Evolutionary conservation across 139 green algal species (phyloP), one percentile per base, ranked within the genome.

Genomic region (Volvox africanus): DNA sequence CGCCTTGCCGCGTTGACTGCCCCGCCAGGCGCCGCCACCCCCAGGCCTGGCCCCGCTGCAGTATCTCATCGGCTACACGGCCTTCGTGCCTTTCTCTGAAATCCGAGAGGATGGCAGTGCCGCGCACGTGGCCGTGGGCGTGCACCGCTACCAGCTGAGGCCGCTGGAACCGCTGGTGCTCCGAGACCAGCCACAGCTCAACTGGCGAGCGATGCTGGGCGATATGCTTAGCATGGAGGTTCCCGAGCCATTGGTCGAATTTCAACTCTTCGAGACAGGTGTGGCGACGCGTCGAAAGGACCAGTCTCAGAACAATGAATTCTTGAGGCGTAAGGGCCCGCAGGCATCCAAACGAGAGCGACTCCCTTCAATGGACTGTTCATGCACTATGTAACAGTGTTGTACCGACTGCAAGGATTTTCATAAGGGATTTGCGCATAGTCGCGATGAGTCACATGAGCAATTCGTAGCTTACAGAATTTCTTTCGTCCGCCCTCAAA

Each of bases 131-230:
- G 89, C 89, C 33, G 93, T 94, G 75, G 92, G 92, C 55, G 87
- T 93, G 87, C 92, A 94, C 93, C 87, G 88, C 80, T 93, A 93
- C 88, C 36, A 28, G 30, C 85, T 95, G 82, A 21, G 71, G 37
- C 33, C n/a, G 33, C 77, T 73, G 24, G 76, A 35, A 33, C 55
- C 76, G 69, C 71, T 91, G 68, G 21, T 93, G 82, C 80, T 94
- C 33, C 91, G 93, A 18, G 91, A 95, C 33, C 65, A 89, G 83
- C 89, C 93, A 32, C 82, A 78, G 32, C 82, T 95, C 17, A 92
- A 96, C 87, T 96, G 94, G 94, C 86, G 94, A 1, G 91, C 90
- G 0, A 61, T 95, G 92, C 80, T 96, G 32, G 87, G 91, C 0
- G 94, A 96, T 90, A 88, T 80, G 22, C 92, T 93, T 62, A 80